Percentiles rank a stretch among this genome's conserved stretches.
Evolutionary conservation across 1,284 basidiomycete genomes (phyloP).

Genomic region (Volvariella volvacea): DNA sequence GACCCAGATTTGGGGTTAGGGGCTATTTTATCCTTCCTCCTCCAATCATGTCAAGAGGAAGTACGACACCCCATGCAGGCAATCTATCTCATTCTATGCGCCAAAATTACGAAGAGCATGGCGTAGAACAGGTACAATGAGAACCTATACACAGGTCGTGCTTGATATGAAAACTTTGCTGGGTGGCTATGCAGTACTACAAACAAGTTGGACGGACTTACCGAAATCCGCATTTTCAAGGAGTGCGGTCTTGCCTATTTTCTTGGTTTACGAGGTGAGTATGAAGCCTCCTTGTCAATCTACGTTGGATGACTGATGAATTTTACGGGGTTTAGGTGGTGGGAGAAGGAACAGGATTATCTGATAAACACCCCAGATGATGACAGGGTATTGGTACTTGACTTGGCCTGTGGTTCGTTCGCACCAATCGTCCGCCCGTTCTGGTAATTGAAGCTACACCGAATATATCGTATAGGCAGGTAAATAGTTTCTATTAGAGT

Average conservation of each 20-base stretch:
- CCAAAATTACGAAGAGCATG: conserved; percentile 58
- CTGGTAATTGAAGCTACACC: background rate
- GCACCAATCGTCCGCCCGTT: background rate
- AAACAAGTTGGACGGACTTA: conserved; percentile 55
- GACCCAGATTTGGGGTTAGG: too few species aligned
- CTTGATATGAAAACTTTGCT: background rate
- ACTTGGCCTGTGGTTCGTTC: conserved; percentile 31
- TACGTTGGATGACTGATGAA: too few species aligned
- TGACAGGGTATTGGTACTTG: conserved; percentile 22
- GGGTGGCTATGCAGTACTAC: conserved; percentile 25
- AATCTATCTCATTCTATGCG: conserved; percentile 63
- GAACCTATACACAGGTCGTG: background rate
- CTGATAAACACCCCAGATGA: conserved; percentile 9
- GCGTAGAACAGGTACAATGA: conserved; percentile 56
- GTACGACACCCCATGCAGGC: conserved; percentile 32
- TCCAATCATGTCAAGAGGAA: conserved; percentile 30
- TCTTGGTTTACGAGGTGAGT: conserved; percentile 47
- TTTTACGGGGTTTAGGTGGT: conserved; percentile 21
- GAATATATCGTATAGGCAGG: conserved; percentile 20
- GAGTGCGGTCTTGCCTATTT: conserved; percentile 51
- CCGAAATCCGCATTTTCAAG: conserved; percentile 69
- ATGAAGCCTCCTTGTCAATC: too few species aligned
- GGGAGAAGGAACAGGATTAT: conserved; percentile 20
- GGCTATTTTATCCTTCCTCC: too few species aligned
- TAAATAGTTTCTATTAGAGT: conserved; percentile 6